These are phyloP conservation scores for Colletotrichum sp. DNA, from an alignment of 2,329 filamentous ascomycete species.

Conservation along the genomic window DNA sequence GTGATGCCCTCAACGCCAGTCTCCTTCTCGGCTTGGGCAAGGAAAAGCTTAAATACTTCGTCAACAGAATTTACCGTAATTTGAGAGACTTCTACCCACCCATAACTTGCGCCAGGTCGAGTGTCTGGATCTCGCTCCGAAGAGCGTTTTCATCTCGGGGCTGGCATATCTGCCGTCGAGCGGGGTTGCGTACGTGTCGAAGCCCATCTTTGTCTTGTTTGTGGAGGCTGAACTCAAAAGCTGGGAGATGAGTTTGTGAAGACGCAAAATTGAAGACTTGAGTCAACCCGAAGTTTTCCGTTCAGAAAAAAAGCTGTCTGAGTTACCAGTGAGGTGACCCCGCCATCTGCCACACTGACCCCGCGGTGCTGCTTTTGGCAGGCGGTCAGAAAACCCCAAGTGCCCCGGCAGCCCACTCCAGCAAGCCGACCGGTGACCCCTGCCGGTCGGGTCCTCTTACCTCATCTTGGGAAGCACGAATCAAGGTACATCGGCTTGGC, in stretches of 20 bases:
- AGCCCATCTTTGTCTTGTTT: background rate
- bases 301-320: background rate
- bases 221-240: background rate
- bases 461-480: background rate
- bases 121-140: slow-evolving; percentile 76
- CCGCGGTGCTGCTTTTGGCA: slow-evolving; percentile 6
- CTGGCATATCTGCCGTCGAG: slow-evolving; percentile 76
- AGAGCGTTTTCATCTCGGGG: slow-evolving; percentile 78
- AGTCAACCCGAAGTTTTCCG: background rate
- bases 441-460: background rate
- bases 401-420: background rate
- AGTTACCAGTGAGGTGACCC: slow-evolving; percentile 3
- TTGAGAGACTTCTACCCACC: slow-evolving; percentile 34
- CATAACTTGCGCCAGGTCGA: slow-evolving; percentile 86
- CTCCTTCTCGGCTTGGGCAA: slow-evolving; percentile 83
- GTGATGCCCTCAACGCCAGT: slow-evolving; percentile 76
- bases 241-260: background rate
- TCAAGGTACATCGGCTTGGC: slow-evolving; percentile 3
- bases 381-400: background rate
- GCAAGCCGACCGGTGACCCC: background rate
- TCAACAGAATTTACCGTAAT: background rate
- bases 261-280: background rate
- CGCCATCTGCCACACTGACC: background rate
- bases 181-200: slow-evolving; percentile 43
- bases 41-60: slow-evolving; percentile 53